These are phyloP conservation scores for Populus euphratica DNA, from an alignment of 345 rosid genomes.

Conservation along the genomic window DNA sequence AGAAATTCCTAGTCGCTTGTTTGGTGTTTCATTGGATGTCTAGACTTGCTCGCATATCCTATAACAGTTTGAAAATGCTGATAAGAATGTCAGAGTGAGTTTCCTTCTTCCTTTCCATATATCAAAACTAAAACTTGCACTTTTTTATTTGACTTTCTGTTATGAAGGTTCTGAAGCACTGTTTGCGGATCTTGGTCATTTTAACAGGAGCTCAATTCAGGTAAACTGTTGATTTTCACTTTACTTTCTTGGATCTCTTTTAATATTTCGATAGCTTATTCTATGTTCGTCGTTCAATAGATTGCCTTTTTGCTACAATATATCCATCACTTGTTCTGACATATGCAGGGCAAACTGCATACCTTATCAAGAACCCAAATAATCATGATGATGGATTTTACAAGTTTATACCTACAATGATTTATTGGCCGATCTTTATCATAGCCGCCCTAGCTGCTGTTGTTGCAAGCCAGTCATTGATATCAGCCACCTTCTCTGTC, in stretches of 20 bases:
- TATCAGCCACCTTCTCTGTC: slow-evolving; percentile 85
- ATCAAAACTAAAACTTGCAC: not conserved
- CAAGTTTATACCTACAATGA: slow-evolving; percentile 59
- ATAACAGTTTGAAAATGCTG: not conserved
- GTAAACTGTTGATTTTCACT: slow-evolving; percentile 14
- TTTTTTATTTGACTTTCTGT: not conserved
- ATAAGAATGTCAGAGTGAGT: not conserved
- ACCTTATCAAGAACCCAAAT: slow-evolving; percentile 59
- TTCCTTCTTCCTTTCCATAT: not conserved
- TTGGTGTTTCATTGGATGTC: not conserved
- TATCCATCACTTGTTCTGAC: slow-evolving; percentile 84
- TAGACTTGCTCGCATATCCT: not conserved
- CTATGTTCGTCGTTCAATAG: slow-evolving; percentile 31
- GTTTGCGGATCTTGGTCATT: slow-evolving; percentile 92
- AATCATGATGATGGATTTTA: slow-evolving; percentile 72
- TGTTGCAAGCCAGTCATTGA: slow-evolving; percentile 85
- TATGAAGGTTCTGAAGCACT: slow-evolving; percentile 78
- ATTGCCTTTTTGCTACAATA: slow-evolving; percentile 64
- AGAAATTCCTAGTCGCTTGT: not conserved
- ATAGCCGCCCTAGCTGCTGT: slow-evolving; percentile 69
- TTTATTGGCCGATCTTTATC: slow-evolving; percentile 84
- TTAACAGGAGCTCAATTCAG: slow-evolving; percentile 58
- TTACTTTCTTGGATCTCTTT: not conserved
- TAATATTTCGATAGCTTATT: slow-evolving; percentile 2
- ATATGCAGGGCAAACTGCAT: slow-evolving; percentile 87